Evolutionary conservation across 225 moss, liverwort and hornwort species (phyloP).

Genomic region (Lunularia cruciata): DNA sequence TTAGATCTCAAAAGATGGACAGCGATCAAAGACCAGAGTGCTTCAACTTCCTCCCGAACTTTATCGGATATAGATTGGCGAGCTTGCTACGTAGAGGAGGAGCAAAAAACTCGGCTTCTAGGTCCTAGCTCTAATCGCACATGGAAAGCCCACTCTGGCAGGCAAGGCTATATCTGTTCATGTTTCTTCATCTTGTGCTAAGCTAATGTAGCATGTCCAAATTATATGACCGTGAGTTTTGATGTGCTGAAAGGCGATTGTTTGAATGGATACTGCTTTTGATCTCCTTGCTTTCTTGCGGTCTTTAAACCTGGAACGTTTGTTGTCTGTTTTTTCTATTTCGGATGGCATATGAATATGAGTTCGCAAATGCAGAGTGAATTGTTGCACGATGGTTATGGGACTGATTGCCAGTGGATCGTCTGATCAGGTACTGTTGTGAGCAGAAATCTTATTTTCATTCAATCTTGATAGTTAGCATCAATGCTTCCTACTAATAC

Average conservation of each 20-base stretch:
- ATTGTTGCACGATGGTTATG: constrained; percentile 73
- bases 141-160: constrained; percentile 42
- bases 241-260: too few species aligned
- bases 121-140: constrained; percentile 9
- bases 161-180: too few species aligned
- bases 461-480: not conserved
- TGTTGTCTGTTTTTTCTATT: not conserved
- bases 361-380: constrained; percentile 50
- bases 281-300: constrained; percentile 6
- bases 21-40: not conserved
- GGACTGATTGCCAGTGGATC: constrained; percentile 75
- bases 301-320: not conserved
- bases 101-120: constrained; percentile 22
- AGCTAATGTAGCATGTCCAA: too few species aligned
- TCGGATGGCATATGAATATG: not conserved
- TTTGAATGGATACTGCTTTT: too few species aligned
- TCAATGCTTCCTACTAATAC: too few species aligned
- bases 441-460: not conserved
- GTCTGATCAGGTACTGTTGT: constrained; percentile 68
- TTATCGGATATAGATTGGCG: constrained; percentile 6
- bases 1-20: constrained; percentile 3
- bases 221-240: too few species aligned
- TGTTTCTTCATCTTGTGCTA: too few species aligned
- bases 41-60: constrained; percentile 10
- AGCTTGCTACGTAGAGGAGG: constrained; percentile 23